Base-by-base conservation (phyloP, 2,329 filamentous ascomycete species). In the Leptodontidium sp. region DNA sequence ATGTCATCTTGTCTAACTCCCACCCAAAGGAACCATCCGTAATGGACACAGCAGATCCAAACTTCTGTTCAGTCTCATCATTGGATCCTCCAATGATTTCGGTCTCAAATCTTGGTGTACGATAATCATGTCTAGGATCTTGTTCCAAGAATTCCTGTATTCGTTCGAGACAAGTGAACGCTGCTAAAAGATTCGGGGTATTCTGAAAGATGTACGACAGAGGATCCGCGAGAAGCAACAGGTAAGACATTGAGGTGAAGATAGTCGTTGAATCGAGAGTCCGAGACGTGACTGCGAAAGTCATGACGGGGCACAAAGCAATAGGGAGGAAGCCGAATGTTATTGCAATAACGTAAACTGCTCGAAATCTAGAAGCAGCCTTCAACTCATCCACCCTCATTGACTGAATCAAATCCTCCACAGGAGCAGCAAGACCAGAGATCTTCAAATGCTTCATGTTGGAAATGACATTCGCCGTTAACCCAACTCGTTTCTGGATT, bases 401-500 rank as follows among this genome's bases (percentile, higher is more conserved):
- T 1, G 66, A 68, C 64, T 82, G 79, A 3, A 83, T 74, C 2
- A 77, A 70, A 2, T 71, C 66, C 24, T 75, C 73, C 1, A 82
- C 68, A 4, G 76, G 68, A 17, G 61, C 72, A 5, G 78, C 66
- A 12, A 83, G 73, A 1, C 81, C 81, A 1, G 78, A 78, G 57
- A 83, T 80, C 65, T 80, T 81, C 21, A 83, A 71, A 45, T 75
- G 72, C 69, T 82, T 83, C 76, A 83, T 81, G 61, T 75, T 76
- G 1, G 73, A 66, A 35, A 83, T 76, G 26, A 82, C 80, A n/a
- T 74, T 64, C 2, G 66, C 47, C 15, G 71, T 73, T 3, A 69
- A 35, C 0, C 69, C 70, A n/a, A 73, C 68, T 32, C 71, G 29
- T 35, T 67, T 67, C 43, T 73, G 68, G 21, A 72, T 67, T n/a